Conservation (phyloP, 164 flowering plant genomes). For the Vitis labrusca region DNA sequence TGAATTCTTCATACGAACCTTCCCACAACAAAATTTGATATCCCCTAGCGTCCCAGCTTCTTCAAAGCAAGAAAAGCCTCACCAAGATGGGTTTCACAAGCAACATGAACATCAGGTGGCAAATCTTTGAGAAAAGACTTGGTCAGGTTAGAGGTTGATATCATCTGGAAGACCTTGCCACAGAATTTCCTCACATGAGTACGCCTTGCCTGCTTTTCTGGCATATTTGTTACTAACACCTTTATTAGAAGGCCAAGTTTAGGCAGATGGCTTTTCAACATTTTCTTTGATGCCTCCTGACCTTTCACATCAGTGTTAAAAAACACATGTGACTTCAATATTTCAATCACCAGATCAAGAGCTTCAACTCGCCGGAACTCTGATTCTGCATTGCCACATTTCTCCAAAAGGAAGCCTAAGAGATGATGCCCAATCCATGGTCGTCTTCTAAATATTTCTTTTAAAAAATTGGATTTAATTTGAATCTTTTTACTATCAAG, state of each 20-base stretch:
- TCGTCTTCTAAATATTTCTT: conserved; percentile 67
- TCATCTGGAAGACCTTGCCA: conserved; percentile 46
- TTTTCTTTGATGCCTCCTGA: conserved; percentile 26
- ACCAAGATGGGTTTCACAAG: conserved; percentile 67
- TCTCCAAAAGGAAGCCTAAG: conserved; percentile 64
- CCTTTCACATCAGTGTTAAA: conserved; percentile 21
- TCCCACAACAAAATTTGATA: no score
- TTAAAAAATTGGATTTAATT: conserved; percentile 69
- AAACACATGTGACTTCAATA: conserved; percentile 51
- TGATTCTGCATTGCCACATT: conserved; percentile 54
- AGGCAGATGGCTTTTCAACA: conserved; percentile 40
- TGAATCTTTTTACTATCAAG: conserved; percentile 75
- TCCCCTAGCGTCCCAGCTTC: conserved; percentile 16
- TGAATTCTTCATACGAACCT: no score
- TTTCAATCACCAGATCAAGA: conserved; percentile 56
- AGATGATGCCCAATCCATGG: conserved; percentile 74
- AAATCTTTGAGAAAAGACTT: conserved; percentile 53
- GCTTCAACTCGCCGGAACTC: conserved; percentile 78
- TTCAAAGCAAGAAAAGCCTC: conserved; percentile 49
- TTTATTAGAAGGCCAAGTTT: conserved; percentile 43
- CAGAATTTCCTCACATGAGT: conserved; percentile 70
- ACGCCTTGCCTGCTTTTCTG: conserved; percentile 65
- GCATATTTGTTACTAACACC: conserved; percentile 55
- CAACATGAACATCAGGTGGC: conserved; percentile 54
- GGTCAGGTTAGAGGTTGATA: conserved; percentile 37